These are phyloP conservation scores for Thermothelomyces thermophilus DNA, from an alignment of 2,329 filamentous ascomycete species.

Conservation along the genomic window DNA sequence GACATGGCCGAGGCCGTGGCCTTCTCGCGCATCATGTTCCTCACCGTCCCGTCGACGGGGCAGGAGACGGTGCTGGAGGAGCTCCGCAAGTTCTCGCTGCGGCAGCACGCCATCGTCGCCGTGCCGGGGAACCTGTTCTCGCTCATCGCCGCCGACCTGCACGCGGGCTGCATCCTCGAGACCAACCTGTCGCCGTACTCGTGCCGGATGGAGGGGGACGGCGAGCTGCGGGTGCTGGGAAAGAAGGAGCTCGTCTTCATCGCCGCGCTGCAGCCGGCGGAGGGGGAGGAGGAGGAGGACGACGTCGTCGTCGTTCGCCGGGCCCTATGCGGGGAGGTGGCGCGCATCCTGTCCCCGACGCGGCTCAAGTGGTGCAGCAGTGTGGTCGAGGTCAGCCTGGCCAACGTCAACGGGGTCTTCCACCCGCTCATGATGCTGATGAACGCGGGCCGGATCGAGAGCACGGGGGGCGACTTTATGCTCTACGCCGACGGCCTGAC, in stretches of 20 bases:
- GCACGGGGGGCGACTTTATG: background rate
- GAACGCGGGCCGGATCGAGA: constrained; percentile 7
- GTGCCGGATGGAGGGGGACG: constrained; percentile 1
- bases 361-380: constrained; percentile 5
- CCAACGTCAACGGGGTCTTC: constrained; percentile 8
- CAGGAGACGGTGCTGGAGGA: constrained; percentile 2
- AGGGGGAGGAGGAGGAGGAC: background rate
- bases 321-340: background rate
- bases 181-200: constrained; percentile 6
- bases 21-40: background rate
- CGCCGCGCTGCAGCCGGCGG: background rate
- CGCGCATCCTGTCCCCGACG: background rate
- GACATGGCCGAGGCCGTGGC: constrained; percentile 1
- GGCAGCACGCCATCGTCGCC: background rate
- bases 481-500: constrained; percentile 3
- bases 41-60: background rate
- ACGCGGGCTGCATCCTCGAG: background rate
- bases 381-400: background rate
- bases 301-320: background rate
- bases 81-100: background rate
- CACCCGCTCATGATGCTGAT: constrained; percentile 7
- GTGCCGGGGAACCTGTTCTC: constrained; percentile 6
- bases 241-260: constrained; percentile 2
- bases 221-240: background rate
- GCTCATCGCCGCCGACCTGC: background rate